These are phyloP conservation scores for Ophiocordyceps camponoti-floridani DNA, from an alignment of 2,329 filamentous ascomycete species.

Conservation along the genomic window DNA sequence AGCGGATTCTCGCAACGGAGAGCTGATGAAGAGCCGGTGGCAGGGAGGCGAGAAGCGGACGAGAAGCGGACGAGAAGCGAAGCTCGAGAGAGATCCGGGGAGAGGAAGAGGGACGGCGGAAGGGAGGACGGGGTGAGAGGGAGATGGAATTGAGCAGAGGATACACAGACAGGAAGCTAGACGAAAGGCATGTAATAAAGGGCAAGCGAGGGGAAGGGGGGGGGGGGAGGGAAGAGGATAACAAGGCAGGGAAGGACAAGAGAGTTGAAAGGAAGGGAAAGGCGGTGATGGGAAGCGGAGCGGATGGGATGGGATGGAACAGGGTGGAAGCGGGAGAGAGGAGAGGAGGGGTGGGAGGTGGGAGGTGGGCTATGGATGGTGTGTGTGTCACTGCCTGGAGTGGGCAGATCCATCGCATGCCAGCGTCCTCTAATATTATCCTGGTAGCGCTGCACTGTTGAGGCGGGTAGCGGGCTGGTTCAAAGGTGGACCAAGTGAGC, in stretches of 20 bases:
- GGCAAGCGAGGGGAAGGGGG: conserved; percentile 9
- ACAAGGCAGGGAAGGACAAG: neutral
- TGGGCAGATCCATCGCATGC: conserved; percentile 4
- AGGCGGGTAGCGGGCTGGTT: neutral
- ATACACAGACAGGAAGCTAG: neutral
- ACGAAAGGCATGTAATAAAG: conserved; percentile 9
- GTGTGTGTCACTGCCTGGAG: conserved; percentile 8
- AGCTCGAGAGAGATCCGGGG: neutral
- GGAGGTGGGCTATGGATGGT: neutral
- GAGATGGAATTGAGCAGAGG: conserved; percentile 4
- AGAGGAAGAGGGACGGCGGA: neutral
- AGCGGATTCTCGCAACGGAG: neutral
- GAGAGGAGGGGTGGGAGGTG: conserved; percentile 3
- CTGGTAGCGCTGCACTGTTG: neutral
- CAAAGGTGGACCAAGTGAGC: too few species aligned
- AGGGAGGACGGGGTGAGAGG: conserved; percentile 10
- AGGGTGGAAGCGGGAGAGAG: conserved; percentile 12
- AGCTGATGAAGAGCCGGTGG: neutral
- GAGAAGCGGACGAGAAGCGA: neutral
- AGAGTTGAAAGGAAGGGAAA: conserved; percentile 9
- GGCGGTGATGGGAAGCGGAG: conserved; percentile 17
- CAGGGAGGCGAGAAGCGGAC: neutral
- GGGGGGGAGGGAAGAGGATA: neutral
- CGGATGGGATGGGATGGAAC: conserved; percentile 15
- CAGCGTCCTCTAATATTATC: neutral